Evolutionary conservation across 2,329 filamentous ascomycete species (phyloP).

Genomic region (Harringtonia aguacate): DNA sequence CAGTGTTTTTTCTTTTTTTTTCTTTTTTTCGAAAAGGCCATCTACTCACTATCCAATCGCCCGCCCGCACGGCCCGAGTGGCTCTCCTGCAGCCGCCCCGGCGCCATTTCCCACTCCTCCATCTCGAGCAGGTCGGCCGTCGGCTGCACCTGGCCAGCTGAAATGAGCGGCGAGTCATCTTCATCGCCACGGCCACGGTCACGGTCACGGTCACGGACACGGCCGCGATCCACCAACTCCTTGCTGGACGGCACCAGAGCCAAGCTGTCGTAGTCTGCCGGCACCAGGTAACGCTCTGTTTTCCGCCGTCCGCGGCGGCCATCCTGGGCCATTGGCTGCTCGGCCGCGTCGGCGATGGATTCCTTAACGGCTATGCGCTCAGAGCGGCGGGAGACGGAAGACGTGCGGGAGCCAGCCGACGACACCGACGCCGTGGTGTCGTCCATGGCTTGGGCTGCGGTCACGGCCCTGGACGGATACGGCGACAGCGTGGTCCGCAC

Average conservation of each 20-base stretch:
- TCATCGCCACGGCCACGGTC: constrained; percentile 1
- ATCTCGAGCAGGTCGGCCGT: constrained; percentile 18
- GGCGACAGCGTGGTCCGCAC: too few relatives aligned
- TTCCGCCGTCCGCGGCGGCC: neutral
- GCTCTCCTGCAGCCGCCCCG: constrained; percentile 17
- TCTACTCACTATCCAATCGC: constrained; percentile 12
- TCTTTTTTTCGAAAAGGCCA: too few relatives aligned
- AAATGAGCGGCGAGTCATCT: neutral
- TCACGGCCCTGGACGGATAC: too few relatives aligned
- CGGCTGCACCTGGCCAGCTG: neutral
- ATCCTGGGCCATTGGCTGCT: neutral
- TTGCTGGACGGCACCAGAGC: too few relatives aligned
- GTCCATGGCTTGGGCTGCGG: too few relatives aligned
- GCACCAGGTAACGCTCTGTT: too few relatives aligned
- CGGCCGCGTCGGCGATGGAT: neutral
- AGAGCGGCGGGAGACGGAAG: constrained; percentile 4
- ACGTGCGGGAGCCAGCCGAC: too few relatives aligned
- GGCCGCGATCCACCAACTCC: too few relatives aligned
- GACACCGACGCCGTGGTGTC: too few relatives aligned
- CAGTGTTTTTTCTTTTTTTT: too few relatives aligned
- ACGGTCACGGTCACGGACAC: neutral
- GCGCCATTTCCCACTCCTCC: constrained; percentile 26
- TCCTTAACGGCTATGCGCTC: constrained; percentile 7
- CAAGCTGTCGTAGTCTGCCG: too few relatives aligned
- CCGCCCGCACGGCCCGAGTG: constrained; percentile 1